Percentiles rank a stretch among this genome's conserved stretches.
phyloP scores from a whole-genome alignment of 257 asterid species.

The Rubia yunnanensis region DNA sequence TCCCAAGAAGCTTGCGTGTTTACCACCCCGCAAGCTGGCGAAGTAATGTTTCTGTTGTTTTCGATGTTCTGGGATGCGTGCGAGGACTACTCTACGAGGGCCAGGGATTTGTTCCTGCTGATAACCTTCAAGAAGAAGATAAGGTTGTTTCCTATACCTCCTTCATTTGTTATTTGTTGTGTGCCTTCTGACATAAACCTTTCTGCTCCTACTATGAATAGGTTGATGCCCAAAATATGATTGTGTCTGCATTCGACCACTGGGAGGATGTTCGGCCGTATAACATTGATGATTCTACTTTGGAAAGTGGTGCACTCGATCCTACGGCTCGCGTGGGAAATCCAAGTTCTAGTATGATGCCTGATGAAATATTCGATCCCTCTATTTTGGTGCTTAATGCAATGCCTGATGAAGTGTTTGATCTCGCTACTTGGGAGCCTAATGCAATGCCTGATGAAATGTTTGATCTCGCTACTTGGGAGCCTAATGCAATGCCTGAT shows the following conservation, averaged over 20 bases:
- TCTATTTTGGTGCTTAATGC: too few relatives aligned
- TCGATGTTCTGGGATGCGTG: constrained; percentile 35
- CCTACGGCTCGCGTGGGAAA: not conserved
- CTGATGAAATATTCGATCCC: not conserved
- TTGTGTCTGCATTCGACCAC: constrained; percentile 29
- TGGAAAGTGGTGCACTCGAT: too few relatives aligned
- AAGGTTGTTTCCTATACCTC: constrained; percentile 24
- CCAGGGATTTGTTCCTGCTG: constrained; percentile 13
- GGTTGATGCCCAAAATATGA: constrained; percentile 28
- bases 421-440: too few relatives aligned
- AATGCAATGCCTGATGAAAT: too few relatives aligned
- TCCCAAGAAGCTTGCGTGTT: constrained; percentile 20
- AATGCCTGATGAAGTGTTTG: not conserved
- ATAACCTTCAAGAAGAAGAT: constrained; percentile 20
- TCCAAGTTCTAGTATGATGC: not conserved
- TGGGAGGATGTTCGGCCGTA: constrained; percentile 18
- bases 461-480: too few relatives aligned
- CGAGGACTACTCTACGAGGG: constrained; percentile 16
- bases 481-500: too few relatives aligned
- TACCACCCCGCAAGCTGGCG: constrained; percentile 20
- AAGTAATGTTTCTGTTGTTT: constrained; percentile 25
- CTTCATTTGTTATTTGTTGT: not conserved
- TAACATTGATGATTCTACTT: constrained; percentile 11
- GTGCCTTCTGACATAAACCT: not conserved
- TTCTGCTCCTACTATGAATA: constrained; percentile 9